Evolutionary conservation across 2,329 filamentous ascomycete species (phyloP).

Genomic region (Peltaster fructicola): DNA sequence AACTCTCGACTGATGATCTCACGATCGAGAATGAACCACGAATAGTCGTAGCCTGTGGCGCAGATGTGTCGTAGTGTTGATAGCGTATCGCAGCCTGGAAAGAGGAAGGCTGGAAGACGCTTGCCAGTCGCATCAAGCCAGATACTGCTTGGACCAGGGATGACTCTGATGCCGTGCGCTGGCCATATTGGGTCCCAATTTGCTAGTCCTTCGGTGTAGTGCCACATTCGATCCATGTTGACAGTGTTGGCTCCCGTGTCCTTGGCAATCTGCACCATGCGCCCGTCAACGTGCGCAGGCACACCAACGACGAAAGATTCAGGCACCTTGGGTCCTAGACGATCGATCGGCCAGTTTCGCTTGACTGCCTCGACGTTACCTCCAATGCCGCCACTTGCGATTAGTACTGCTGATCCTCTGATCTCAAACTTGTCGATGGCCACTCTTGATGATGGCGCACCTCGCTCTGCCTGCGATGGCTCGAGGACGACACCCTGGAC

Average conservation of each 20-base stretch:
- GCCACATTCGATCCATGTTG: conserved; percentile 49
- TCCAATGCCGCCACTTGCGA: conserved; percentile 42
- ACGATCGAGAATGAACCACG: conserved; percentile 44
- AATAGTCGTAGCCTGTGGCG: conserved; percentile 43
- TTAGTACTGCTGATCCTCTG: conserved; percentile 33
- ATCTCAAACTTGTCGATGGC: conserved; percentile 37
- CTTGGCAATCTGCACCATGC: conserved; percentile 42
- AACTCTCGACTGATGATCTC: conserved; percentile 44
- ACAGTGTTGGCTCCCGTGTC: conserved; percentile 35
- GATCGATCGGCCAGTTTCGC: conserved; percentile 38
- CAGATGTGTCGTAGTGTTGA: conserved; percentile 42
- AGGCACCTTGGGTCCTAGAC: conserved; percentile 39
- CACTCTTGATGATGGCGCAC: conserved; percentile 31
- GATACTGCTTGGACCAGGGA: conserved; percentile 43
- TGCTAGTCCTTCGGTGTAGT: conserved; percentile 44
- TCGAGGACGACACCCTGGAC: conserved; percentile 38
- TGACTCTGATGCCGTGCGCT: conserved; percentile 39
- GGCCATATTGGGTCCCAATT: conserved; percentile 50
- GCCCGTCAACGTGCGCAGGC: conserved; percentile 45
- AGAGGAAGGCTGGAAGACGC: conserved; percentile 38
- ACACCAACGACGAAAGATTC: conserved; percentile 42
- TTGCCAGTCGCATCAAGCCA: conserved; percentile 46
- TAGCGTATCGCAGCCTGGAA: conserved; percentile 40
- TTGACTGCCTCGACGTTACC: conserved; percentile 44
- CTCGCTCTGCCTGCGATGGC: conserved; percentile 32